Evolutionary conservation across 2,329 filamentous ascomycete species (phyloP).

Genomic region (Neoascochyta sp.): DNA sequence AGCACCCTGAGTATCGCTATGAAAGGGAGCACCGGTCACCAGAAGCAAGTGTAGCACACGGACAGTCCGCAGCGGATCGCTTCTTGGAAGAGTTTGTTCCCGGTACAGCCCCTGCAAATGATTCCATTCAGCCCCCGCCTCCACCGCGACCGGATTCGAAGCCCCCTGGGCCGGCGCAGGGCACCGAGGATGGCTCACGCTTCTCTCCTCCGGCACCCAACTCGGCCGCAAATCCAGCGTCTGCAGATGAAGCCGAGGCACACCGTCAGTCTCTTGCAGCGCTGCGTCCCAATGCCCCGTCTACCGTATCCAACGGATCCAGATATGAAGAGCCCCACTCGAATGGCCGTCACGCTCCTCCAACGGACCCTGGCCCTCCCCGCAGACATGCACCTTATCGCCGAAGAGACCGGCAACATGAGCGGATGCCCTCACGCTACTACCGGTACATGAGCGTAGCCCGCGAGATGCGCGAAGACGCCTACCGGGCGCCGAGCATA

Average conservation of each 20-base stretch:
- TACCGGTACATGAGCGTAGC: constrained; percentile 36
- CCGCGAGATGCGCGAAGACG: constrained; percentile 34
- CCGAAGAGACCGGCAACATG: constrained; percentile 31
- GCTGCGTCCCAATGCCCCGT: constrained; percentile 21
- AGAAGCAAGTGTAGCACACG: constrained; percentile 20
- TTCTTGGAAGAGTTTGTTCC: constrained; percentile 35
- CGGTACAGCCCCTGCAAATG: constrained; percentile 13
- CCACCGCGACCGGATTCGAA: constrained; percentile 14
- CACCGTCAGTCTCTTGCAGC: constrained; percentile 14
- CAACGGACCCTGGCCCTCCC: constrained; percentile 19
- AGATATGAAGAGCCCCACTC: constrained; percentile 26
- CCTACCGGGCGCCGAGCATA: constrained; percentile 35
- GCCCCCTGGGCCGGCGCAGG: constrained; percentile 13
- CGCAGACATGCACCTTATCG: constrained; percentile 29
- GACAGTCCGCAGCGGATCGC: constrained; percentile 32
- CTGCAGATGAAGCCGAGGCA: constrained; percentile 14
- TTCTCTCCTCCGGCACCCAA: constrained; percentile 30
- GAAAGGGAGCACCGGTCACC: constrained; percentile 18
- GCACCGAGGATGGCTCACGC: constrained; percentile 26
- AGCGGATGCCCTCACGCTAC: constrained; percentile 33
- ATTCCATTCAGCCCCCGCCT: constrained; percentile 10
- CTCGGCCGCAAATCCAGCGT: constrained; percentile 10
- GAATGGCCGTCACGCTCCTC: constrained; percentile 23
- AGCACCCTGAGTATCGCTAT: constrained; percentile 21
- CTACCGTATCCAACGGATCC: constrained; percentile 34